These are phyloP conservation scores for Abrus pulchellus DNA, from an alignment of 306 rosid genomes.

Conservation along the genomic window DNA sequence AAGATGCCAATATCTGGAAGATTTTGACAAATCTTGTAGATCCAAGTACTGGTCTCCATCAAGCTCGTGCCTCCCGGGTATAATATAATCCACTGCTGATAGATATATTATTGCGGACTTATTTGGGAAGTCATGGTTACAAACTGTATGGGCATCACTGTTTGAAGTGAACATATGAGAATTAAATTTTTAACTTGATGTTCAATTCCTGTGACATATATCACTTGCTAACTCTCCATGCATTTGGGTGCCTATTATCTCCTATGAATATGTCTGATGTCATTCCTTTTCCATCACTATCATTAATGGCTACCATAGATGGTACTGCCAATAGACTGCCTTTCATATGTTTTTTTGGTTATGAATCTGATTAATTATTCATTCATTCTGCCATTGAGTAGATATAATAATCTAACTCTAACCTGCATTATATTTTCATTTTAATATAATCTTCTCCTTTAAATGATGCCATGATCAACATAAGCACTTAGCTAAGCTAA, in stretches of 20 bases:
- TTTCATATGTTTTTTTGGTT: slow-evolving; percentile 15
- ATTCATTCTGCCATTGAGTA: slow-evolving; percentile 14
- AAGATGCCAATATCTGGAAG: slow-evolving; percentile 96
- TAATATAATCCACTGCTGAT: slow-evolving; percentile 41
- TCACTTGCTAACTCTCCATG: slow-evolving; percentile 30
- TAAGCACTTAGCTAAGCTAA: slow-evolving; percentile 7
- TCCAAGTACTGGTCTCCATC: slow-evolving; percentile 78
- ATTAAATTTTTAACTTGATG: slow-evolving; percentile 24
- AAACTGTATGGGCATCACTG: slow-evolving; percentile 30
- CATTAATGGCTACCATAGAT: slow-evolving; percentile 25
- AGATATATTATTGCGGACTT: slow-evolving; percentile 4
- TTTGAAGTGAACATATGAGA: slow-evolving; percentile 33
- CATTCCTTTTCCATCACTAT: slow-evolving; percentile 18
- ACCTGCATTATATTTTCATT: slow-evolving; percentile 9
- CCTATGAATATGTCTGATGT: not conserved
- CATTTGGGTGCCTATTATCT: slow-evolving; percentile 8
- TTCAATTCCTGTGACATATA: slow-evolving; percentile 10
- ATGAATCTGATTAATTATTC: slow-evolving; percentile 23
- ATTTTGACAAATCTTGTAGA: slow-evolving; percentile 86
- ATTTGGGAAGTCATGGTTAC: slow-evolving; percentile 25
- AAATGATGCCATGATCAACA: not conserved
- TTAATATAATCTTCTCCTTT: not conserved
- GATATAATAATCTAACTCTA: slow-evolving; percentile 22
- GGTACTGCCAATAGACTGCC: slow-evolving; percentile 24
- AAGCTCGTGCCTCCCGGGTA: slow-evolving; percentile 78